Percentiles rank a stretch among this genome's conserved stretches.
These are phyloP conservation scores for Rhodamnia argentea DNA, from an alignment of 345 rosid genomes.

Conservation along the genomic window DNA sequence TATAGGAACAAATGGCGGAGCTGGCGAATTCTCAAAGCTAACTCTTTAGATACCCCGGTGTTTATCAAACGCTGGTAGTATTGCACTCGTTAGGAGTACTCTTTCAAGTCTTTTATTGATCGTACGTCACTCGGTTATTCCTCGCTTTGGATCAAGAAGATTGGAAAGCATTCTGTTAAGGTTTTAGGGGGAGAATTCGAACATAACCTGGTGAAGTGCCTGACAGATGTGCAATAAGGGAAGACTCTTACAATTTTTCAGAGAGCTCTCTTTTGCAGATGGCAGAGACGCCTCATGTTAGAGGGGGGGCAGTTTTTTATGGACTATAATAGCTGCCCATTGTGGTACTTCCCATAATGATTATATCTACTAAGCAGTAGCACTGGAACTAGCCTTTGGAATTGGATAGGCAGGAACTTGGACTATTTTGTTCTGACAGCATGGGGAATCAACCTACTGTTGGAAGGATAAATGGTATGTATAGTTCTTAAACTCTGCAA, in stretches of 20 bases:
- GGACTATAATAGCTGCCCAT: not conserved
- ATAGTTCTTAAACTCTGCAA: not conserved
- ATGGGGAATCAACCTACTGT: not conserved
- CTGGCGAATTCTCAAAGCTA: not conserved
- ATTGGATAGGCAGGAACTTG: not conserved
- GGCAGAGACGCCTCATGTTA: not conserved
- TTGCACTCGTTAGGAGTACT: not conserved
- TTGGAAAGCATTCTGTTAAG: not conserved
- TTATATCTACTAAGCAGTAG: not conserved
- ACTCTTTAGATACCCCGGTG: not conserved
- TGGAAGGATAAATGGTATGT: not conserved
- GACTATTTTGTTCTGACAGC: not conserved
- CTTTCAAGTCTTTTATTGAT: not conserved
- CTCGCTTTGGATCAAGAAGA: not conserved
- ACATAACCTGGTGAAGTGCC: not conserved
- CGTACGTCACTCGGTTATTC: not conserved
- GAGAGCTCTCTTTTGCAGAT: not conserved
- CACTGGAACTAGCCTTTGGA: not conserved
- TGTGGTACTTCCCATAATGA: not conserved
- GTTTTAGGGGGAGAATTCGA: not conserved
- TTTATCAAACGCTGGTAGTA: not conserved
- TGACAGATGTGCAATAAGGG: not conserved
- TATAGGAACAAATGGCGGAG: not conserved
- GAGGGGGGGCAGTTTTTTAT: not conserved
- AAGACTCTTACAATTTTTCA: not conserved